Evolutionary conservation across 495 filamentous ascomycete species (phyloP).

Genomic region (Friedmanniomyces endolithicus): DNA sequence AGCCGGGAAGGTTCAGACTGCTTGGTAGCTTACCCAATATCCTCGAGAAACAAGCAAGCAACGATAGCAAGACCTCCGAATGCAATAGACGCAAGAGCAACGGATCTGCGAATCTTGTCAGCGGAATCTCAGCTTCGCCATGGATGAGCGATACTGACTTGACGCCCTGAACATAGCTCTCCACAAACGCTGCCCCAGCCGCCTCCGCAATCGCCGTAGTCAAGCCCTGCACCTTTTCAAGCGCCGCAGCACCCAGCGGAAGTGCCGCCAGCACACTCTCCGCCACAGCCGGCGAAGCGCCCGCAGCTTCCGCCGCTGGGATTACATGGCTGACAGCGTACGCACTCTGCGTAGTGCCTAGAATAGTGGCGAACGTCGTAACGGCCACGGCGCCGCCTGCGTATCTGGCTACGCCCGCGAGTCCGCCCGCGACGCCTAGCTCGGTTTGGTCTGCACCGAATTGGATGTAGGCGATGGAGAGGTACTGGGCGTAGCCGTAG

Average conservation of each 20-base stretch:
- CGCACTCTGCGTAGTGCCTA: conserved; percentile 10
- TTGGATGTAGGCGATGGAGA: conserved; percentile 25
- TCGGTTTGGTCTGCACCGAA: conserved; percentile 25
- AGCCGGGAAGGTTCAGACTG: too few species aligned
- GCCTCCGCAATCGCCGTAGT: conserved; percentile 12
- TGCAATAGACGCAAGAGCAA: conserved; percentile 1
- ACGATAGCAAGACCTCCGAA: conserved; percentile 20
- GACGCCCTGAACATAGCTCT: conserved; percentile 18
- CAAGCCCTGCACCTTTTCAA: conserved; percentile 13
- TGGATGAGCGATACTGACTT: neutral
- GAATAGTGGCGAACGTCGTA: conserved; percentile 22
- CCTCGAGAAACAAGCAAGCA: conserved; percentile 5
- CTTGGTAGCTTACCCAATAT: neutral
- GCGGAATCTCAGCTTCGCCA: conserved; percentile 20
- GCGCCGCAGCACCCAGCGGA: conserved; percentile 17
- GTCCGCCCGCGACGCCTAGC: conserved; percentile 23
- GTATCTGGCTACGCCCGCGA: conserved; percentile 21
- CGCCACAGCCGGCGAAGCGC: conserved; percentile 2
- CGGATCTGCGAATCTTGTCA: neutral
- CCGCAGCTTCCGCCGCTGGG: conserved; percentile 20
- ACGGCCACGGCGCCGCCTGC: conserved; percentile 28
- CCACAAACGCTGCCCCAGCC: conserved; percentile 11
- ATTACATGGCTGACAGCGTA: conserved; percentile 13
- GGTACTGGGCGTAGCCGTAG: conserved; percentile 25
- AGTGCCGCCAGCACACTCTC: conserved; percentile 12